Base-by-base conservation (phyloP, 306 rosid species). In the Mucuna pruriens region DNA sequence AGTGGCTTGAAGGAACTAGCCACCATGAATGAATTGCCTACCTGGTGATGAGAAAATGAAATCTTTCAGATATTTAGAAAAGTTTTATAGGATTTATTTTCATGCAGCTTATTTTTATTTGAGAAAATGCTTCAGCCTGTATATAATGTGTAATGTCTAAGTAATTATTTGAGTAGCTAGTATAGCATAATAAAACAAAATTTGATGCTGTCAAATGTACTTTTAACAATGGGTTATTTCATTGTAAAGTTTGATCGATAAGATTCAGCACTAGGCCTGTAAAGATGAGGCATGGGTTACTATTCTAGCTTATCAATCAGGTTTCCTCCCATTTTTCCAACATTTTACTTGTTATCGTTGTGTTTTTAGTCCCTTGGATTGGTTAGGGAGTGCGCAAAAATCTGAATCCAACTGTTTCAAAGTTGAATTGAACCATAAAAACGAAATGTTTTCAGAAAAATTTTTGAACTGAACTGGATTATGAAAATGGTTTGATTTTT, bases 1-100 rank as follows among this genome's bases (percentile, higher is more conserved):
- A 95, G 86, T 95, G 97, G 98, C 84, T 92, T 67, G 90, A 78
- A 84, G 91, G 83, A 84, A 71, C 84, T n/a, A 58, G 78, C 36
- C 71, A 76, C 42, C 60, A 36, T 60, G 84, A 66, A n/a, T 76
- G 52, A 25, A 39, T 25, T 69, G 25, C 42, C 74, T 6, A 19
- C 60, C 74, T 31, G 76, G 78, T 67, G 79, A 80, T 78, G 85
- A 82, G 52, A 68, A 76, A 29, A 29, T 61, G 20, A 61, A 29
- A 61, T 4, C 23, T 11, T 57, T 57, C 16, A 9, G 62, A 19
- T 54, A 19, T 5, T 17, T 51, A 11, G 33, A n/a, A 11, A 20
- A 10, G 9, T 22, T 57, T 4, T 8, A 57, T 57, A 25, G 20
- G 39, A 60, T 26, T 26, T 60, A 25, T 26, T 13, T 60, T 61